These are phyloP conservation scores for Nothomitra cinnamomea DNA, from an alignment of 2,329 filamentous ascomycete genomes.

Conservation along the genomic window DNA sequence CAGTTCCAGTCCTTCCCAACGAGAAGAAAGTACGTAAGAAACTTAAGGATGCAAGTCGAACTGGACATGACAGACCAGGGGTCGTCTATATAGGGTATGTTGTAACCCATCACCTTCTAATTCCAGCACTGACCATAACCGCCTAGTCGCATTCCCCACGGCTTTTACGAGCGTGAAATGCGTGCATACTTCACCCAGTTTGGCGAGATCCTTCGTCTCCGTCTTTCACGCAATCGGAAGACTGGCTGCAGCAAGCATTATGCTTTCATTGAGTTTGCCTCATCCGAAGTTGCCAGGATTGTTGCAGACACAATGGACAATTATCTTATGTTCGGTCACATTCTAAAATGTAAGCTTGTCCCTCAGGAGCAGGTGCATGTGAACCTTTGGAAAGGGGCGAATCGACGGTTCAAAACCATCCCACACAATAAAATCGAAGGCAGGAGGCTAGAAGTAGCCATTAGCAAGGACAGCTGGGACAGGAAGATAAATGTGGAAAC, in stretches of 20 bases:
- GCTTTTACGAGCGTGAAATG: conserved; percentile 97
- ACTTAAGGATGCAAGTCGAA: background rate
- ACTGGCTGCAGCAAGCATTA: conserved; percentile 88
- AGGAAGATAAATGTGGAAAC: conserved; percentile 58
- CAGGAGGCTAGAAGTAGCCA: conserved; percentile 53
- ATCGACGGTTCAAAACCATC: conserved; percentile 73
- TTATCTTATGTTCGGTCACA: conserved; percentile 88
- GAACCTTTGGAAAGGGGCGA: conserved; percentile 77
- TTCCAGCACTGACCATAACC: conserved; percentile 8
- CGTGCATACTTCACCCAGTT: conserved; percentile 88
- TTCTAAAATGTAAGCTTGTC: conserved; percentile 73
- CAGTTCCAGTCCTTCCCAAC: conserved; percentile 19
- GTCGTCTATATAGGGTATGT: conserved; percentile 67
- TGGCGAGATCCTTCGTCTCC: conserved; percentile 59
- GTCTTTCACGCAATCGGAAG: conserved; percentile 79
- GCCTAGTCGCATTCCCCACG: conserved; percentile 60
- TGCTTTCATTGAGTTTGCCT: conserved; percentile 79
- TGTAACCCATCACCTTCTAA: background rate
- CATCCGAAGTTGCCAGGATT: conserved; percentile 67
- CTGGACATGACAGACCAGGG: conserved; percentile 32
- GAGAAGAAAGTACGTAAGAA: conserved; percentile 20
- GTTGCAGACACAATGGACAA: conserved; percentile 95
- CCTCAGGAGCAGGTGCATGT: conserved; percentile 62
- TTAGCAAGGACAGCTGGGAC: conserved; percentile 61
- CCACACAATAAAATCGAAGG: conserved; percentile 80